Conservation (phyloP, 2,329 filamentous ascomycete genomes). For the Paecilomyces fulvus region DNA sequence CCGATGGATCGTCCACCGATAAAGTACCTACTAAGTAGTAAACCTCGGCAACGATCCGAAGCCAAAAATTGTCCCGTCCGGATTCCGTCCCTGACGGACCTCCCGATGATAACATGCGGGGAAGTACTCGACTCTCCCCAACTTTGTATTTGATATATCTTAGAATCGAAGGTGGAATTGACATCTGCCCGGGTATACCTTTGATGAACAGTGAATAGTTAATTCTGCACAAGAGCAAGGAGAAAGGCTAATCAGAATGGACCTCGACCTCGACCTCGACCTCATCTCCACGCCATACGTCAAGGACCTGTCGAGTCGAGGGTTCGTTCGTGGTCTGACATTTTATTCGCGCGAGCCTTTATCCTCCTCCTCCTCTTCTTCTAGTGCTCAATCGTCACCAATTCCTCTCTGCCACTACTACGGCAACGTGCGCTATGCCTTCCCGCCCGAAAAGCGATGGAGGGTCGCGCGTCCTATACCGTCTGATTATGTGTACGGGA, state of each 20-base stretch:
- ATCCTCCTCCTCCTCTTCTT: not conserved
- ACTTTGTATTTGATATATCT: too few species aligned
- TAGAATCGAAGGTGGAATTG: too few species aligned
- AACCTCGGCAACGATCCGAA: not conserved
- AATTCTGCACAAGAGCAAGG: not conserved
- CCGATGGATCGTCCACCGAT: not conserved
- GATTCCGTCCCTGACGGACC: too few species aligned
- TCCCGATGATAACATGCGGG: too few species aligned
- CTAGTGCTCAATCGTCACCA: not conserved
- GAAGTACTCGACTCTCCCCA: too few species aligned
- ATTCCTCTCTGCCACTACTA: slow-evolving; percentile 42
- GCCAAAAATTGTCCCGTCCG: not conserved
- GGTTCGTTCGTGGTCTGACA: slow-evolving; percentile 43
- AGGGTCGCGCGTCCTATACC: slow-evolving; percentile 41
- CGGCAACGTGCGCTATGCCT: slow-evolving; percentile 48
- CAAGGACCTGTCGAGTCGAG: slow-evolving; percentile 29
- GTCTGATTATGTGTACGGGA: slow-evolving; percentile 44
- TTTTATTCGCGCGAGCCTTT: slow-evolving; percentile 15
- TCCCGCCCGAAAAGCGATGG: slow-evolving; percentile 45
- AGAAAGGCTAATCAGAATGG: not conserved
- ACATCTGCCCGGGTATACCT: too few species aligned
- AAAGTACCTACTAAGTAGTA: not conserved
- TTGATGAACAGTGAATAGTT: too few species aligned
- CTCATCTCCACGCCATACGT: slow-evolving; percentile 13
- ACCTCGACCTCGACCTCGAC: slow-evolving; percentile 23